A percentile compares a stretch with the other conserved stretches of the same genome.
These are phyloP conservation scores for Phytophthora boehmeriae DNA, from an alignment of 352 stramenopile genomes.

Conservation along the genomic window DNA sequence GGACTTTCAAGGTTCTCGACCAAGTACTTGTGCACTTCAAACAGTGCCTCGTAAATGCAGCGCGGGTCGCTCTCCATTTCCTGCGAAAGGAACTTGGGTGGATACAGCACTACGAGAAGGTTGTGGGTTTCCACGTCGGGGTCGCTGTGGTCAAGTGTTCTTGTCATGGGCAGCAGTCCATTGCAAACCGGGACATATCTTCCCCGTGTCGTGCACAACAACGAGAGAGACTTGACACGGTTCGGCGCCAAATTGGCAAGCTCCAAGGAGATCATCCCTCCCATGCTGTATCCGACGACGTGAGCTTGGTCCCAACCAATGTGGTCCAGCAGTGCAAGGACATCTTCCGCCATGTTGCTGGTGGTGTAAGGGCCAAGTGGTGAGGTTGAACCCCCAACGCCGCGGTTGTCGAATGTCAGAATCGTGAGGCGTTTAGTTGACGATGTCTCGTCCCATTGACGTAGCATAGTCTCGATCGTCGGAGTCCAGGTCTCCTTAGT, in stretches of 20 bases:
- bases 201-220: slow-evolving; percentile 48
- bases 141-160: slow-evolving; percentile 32
- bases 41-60: slow-evolving; percentile 36
- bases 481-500: slow-evolving; percentile 50
- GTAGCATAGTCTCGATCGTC: slow-evolving; percentile 41
- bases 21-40: slow-evolving; percentile 43
- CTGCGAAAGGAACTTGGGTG: slow-evolving; percentile 34
- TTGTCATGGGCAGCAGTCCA: slow-evolving; percentile 33
- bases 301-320: slow-evolving; percentile 44
- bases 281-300: slow-evolving; percentile 52
- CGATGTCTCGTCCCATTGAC: slow-evolving; percentile 26
- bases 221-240: slow-evolving; percentile 43
- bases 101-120: slow-evolving; percentile 38
- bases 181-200: slow-evolving; percentile 39
- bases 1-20: slow-evolving; percentile 31
- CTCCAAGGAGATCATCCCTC: slow-evolving; percentile 59
- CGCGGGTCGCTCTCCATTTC: slow-evolving; percentile 32
- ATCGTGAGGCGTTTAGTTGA: slow-evolving; percentile 27
- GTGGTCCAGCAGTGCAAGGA: slow-evolving; percentile 46
- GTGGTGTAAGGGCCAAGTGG: slow-evolving; percentile 47
- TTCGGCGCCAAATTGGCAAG: slow-evolving; percentile 34
- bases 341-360: slow-evolving; percentile 48
- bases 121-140: slow-evolving; percentile 36
- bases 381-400: slow-evolving; percentile 42
- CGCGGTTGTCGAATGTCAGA: slow-evolving; percentile 55